phyloP scores from a whole-genome alignment of 2,329 filamentous ascomycete species.

The Shiraia sp. region DNA sequence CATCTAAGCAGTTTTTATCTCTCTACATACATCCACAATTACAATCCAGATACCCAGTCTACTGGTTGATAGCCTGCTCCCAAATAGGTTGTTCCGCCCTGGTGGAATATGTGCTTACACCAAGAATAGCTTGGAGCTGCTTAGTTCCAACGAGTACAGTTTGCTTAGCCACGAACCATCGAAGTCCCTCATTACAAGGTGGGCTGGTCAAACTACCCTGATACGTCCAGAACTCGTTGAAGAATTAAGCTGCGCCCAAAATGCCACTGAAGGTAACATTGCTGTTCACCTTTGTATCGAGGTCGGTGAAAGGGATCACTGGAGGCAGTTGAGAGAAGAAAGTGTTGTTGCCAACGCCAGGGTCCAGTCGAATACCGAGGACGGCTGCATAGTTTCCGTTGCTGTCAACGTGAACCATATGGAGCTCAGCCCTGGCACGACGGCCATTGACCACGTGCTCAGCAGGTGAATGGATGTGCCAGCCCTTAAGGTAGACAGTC shows the following conservation, averaged over 20 bases:
- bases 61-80: slow-evolving; percentile 53
- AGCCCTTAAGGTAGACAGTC: slow-evolving; percentile 54
- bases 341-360: slow-evolving; percentile 42
- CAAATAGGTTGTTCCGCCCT: slow-evolving; percentile 53
- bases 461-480: slow-evolving; percentile 57
- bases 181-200: slow-evolving; percentile 52
- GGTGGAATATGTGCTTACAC: slow-evolving; percentile 51
- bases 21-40: no score
- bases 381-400: slow-evolving; percentile 51
- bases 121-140: slow-evolving; percentile 55
- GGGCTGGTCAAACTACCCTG: slow-evolving; percentile 53
- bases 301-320: slow-evolving; percentile 47
- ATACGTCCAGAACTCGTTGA: slow-evolving; percentile 56
- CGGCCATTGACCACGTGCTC: slow-evolving; percentile 53
- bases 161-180: slow-evolving; percentile 51
- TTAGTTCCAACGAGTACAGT: slow-evolving; percentile 49
- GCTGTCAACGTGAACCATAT: slow-evolving; percentile 53
- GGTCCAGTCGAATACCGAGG: slow-evolving; percentile 53
- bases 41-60: no score
- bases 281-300: slow-evolving; percentile 19
- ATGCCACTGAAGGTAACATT: slow-evolving; percentile 39
- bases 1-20: no score
- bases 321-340: slow-evolving; percentile 51
- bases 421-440: slow-evolving; percentile 53
- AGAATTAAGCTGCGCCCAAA: slow-evolving; percentile 44